phyloP scores from a whole-genome alignment of 208 protist genomes.

The Leishmania mexicana region DNA sequence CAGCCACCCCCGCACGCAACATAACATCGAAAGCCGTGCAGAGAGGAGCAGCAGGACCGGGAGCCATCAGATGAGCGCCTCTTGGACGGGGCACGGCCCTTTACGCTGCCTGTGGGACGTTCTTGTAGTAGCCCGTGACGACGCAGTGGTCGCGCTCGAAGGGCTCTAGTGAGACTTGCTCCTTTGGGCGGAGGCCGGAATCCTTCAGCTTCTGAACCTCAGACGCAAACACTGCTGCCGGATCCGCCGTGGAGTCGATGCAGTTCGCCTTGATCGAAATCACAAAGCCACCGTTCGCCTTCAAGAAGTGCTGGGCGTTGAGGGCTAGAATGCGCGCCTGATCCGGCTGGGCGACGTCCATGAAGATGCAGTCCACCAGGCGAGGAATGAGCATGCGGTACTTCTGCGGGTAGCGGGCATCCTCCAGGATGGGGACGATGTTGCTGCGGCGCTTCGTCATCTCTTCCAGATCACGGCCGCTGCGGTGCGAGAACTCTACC shows the following conservation, averaged over 20 bases:
- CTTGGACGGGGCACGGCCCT: not conserved
- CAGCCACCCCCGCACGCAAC: not conserved
- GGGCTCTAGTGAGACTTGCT: conserved; percentile 99
- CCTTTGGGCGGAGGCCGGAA: conserved; percentile 96
- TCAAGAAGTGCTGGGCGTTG: conserved; percentile 99
- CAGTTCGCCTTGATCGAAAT: conserved; percentile 99
- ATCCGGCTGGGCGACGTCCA: conserved; percentile 99
- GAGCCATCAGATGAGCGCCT: not conserved
- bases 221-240: conserved; percentile 97
- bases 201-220: conserved; percentile 97
- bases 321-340: conserved; percentile 99
- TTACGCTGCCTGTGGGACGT: conserved; percentile 53
- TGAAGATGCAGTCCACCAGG: conserved; percentile 99
- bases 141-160: conserved; percentile 99
- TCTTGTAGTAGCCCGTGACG: conserved; percentile 91
- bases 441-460: conserved; percentile 99
- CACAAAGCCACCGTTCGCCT: conserved; percentile 98
- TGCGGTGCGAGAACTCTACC: conserved; percentile 99
- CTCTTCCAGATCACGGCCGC: conserved; percentile 99
- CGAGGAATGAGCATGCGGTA: conserved; percentile 99
- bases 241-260: conserved; percentile 99
- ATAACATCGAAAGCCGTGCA: not conserved
- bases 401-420: conserved; percentile 99
- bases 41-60: not conserved
- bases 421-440: conserved; percentile 99